Evolutionary conservation across 176 grass and related monocot species (phyloP).

Genomic region (Musa beccarii): DNA sequence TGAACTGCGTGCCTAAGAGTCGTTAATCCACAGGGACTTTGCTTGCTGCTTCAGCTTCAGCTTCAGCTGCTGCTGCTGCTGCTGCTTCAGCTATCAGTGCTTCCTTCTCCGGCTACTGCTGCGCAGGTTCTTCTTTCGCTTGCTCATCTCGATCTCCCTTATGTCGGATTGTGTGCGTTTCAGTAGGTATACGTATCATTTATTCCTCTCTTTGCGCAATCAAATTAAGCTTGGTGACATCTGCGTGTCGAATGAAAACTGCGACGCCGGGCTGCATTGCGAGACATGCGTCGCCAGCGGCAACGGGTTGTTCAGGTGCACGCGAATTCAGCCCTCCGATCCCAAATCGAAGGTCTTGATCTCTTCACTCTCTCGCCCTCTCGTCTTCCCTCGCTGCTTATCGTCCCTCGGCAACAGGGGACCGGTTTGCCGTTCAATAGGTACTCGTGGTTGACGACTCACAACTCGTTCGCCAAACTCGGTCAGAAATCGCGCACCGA

Average conservation of each 20-base stretch:
- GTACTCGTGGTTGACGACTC: slow-evolving; percentile 88
- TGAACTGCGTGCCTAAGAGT: too few species aligned
- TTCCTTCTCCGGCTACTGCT: neutral
- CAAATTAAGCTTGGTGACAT: slow-evolving; percentile 35
- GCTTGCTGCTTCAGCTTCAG: neutral
- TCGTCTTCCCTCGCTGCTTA: neutral
- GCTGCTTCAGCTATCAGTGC: neutral
- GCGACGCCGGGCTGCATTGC: slow-evolving; percentile 76
- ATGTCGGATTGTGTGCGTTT: too few species aligned
- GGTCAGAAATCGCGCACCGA: slow-evolving; percentile 43
- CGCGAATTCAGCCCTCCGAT: slow-evolving; percentile 60
- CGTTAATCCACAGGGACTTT: too few species aligned
- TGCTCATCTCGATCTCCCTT: neutral
- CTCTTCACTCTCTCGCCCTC: neutral
- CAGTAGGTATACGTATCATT: too few species aligned
- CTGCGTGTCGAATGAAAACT: slow-evolving; percentile 52
- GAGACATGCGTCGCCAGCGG: slow-evolving; percentile 68
- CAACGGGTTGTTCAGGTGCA: slow-evolving; percentile 62
- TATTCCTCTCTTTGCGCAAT: too few species aligned
- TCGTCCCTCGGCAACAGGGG: slow-evolving; percentile 22
- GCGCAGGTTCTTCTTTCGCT: neutral
- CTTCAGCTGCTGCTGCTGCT: neutral
- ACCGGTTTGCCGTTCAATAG: slow-evolving; percentile 73
- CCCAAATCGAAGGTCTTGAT: slow-evolving; percentile 52
- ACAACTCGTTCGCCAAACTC: slow-evolving; percentile 90